Percentiles rank a stretch among this genome's conserved stretches.
These are phyloP conservation scores for Paralagenidium karlingii DNA, from an alignment of 352 stramenopile genomes.

Conservation along the genomic window DNA sequence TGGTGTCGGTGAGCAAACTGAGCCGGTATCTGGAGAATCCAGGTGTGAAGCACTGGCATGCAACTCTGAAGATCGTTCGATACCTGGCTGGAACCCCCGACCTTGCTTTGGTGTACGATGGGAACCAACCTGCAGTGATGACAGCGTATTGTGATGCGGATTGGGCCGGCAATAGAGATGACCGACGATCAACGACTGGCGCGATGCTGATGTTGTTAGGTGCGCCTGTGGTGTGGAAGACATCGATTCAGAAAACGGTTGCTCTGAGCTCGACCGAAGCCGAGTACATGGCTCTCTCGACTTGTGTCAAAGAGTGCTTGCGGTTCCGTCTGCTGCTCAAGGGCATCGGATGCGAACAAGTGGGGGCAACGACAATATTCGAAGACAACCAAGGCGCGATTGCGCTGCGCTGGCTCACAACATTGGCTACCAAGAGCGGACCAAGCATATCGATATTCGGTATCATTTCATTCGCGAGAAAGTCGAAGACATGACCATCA, in stretches of 20 bases:
- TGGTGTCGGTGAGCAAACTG: background rate
- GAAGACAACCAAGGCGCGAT: constrained; percentile 13
- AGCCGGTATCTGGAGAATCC: background rate
- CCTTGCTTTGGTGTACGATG: too few relatives aligned
- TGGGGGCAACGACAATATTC: constrained; percentile 7
- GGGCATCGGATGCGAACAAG: constrained; percentile 1
- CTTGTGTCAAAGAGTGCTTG: constrained; percentile 8
- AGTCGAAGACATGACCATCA: constrained; percentile 2
- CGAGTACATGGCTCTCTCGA: constrained; percentile 11
- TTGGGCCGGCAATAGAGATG: constrained; percentile 6
- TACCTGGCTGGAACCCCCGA: too few relatives aligned
- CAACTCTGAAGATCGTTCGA: background rate
- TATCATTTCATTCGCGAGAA: constrained; percentile 14
- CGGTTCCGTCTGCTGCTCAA: constrained; percentile 7
- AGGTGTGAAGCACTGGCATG: background rate
- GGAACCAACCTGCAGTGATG: too few relatives aligned
- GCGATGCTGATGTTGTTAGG: constrained; percentile 7
- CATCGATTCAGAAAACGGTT: constrained; percentile 8
- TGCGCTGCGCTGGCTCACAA: constrained; percentile 12
- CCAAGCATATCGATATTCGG: constrained; percentile 13
- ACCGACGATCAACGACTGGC: constrained; percentile 6
- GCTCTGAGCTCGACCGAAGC: constrained; percentile 10
- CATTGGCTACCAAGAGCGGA: constrained; percentile 7
- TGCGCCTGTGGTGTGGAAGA: constrained; percentile 5
- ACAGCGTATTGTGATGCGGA: constrained; percentile 9